phyloP scores from a whole-genome alignment of 257 asterid genomes.

The Solanum etuberosum region DNA sequence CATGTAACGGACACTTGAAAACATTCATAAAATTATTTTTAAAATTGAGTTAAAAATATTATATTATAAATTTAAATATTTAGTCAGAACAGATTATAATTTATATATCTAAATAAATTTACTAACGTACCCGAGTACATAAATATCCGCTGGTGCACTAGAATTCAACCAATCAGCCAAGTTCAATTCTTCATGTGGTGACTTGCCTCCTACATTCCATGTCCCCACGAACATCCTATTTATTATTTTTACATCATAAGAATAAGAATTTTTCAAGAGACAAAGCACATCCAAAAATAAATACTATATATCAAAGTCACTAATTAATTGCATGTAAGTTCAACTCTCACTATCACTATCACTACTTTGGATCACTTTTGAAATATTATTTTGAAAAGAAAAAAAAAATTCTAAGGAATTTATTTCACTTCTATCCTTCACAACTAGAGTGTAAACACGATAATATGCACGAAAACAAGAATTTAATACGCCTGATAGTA shows the following conservation, averaged over 20 bases:
- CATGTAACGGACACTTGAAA: too few relatives aligned
- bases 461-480: neutral
- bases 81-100: fast-evolving
- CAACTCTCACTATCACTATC: neutral
- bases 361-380: neutral
- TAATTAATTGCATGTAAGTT: neutral
- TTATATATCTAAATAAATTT: neutral
- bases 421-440: neutral
- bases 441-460: neutral
- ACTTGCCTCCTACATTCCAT: constrained; percentile 93
- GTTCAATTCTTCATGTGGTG: constrained; percentile 48
- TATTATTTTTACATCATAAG: neutral
- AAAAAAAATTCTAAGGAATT: neutral
- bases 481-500: neutral
- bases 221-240: constrained; percentile 84
- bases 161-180: constrained; percentile 56
- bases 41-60: neutral
- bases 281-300: neutral
- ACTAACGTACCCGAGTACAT: constrained; percentile 66
- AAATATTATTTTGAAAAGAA: neutral
- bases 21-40: neutral
- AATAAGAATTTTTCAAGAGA: neutral
- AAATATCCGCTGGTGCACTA: constrained; percentile 54
- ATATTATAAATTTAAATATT: neutral
- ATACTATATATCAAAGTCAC: neutral